Evolutionary conservation across 345 rosid genomes (phyloP), one percentile per base, ranked within the genome.

Genomic region (Boechera stricta): DNA sequence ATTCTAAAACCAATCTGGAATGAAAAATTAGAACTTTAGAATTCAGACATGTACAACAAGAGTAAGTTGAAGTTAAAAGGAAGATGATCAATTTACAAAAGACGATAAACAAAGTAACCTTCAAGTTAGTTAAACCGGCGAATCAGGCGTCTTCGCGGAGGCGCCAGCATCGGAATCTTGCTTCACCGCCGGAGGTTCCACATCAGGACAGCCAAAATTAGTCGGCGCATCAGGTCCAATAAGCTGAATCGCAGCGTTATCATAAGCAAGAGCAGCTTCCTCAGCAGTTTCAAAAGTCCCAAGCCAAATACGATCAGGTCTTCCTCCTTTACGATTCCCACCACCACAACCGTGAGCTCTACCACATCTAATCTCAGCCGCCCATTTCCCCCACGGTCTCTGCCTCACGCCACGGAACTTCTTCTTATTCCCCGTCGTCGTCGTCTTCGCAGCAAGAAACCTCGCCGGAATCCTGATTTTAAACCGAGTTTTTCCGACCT

Each of bases 371-470:
- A 88, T 88, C 86, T 88, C 91, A 8, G 91, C 89, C 7, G 91
- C 89, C 89, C 89, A 87, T 10, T 83, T 71, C 0, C 91, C 91
- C 91, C 91, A 88, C 2, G 88, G 88, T 26, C 91, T 78, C 77
- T 75, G 88, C 11, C 91, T 82, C 35, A 88, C 92, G 0, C 92
- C 92, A n/a, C 88, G 75, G 51, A 79, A 88, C 78, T 82, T 88
- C 55, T 63, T 79, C 71, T 74, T 51, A 56, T 36, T 13, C 69
- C 57, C 61, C 10, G 47, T 52, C 13, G 15, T 52, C 13, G 9
- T 31, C 10, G 6, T 3, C 5, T 3, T 45, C 54, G 68, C 56
- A 5, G 63, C 54, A 0, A 49, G 21, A 15, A 41, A 32, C 12
- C 26, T 67, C 57, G 64, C 52, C 67, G 81, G 81, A 2, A 78